Conservation (phyloP, 192 early-diverging fungal species). For the Coemansia sp. region DNA sequence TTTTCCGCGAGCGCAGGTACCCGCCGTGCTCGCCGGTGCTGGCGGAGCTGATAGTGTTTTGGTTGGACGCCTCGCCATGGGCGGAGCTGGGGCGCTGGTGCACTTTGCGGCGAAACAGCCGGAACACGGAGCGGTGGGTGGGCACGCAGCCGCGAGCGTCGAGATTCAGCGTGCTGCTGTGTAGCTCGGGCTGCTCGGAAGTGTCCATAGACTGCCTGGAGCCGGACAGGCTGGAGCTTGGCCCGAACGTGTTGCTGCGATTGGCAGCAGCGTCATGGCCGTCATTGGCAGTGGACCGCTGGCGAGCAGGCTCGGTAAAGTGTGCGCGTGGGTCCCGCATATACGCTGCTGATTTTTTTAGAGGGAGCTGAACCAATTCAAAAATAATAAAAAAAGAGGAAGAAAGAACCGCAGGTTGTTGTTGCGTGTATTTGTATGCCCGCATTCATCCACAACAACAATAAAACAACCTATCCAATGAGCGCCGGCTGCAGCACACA, state of each 20-base stretch:
- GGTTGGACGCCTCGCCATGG: conserved; percentile 6
- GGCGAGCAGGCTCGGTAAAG: conserved; percentile 34
- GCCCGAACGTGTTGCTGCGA: conserved; percentile 22
- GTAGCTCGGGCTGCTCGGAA: conserved; percentile 1
- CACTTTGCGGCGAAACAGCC: conserved; percentile 38
- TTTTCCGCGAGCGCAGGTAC: conserved; percentile 45
- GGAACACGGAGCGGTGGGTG: conserved; percentile 40
- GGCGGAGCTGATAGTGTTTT: conserved; percentile 16
- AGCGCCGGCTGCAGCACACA: conserved; percentile 3
- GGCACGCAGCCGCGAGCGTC: conserved; percentile 43
- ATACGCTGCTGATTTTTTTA: neutral
- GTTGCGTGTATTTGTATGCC: no score
- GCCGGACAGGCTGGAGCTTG: conserved; percentile 12
- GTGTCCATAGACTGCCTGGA: conserved; percentile 14
- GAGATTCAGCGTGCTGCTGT: conserved; percentile 10
- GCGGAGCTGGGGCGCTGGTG: conserved; percentile 11
- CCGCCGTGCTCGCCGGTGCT: conserved; percentile 39
- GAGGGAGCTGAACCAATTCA: no score
- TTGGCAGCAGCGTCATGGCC: conserved; percentile 2
- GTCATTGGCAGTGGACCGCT: conserved; percentile 5
- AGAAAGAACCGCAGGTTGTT: conserved; percentile 5
- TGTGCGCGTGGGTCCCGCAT: conserved; percentile 30
- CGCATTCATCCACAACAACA: no score
- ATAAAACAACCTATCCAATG: no score
- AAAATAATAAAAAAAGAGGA: neutral